Conservation (phyloP, 2,329 filamentous ascomycete species). For the Colletotrichum zoysiae region DNA sequence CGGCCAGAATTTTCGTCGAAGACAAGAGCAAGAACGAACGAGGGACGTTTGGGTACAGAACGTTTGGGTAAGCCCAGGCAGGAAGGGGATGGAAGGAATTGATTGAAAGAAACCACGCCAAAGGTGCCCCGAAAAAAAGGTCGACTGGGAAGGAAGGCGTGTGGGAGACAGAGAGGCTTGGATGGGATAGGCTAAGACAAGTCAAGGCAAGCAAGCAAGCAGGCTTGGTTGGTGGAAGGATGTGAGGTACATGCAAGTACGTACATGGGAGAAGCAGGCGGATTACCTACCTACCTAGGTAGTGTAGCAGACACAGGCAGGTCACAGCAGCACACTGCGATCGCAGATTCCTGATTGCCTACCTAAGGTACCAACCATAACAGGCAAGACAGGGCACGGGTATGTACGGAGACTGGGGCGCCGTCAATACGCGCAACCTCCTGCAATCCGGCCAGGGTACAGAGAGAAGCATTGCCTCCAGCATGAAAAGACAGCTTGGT, state of each 20-base stretch:
- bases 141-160: conserved; percentile 32
- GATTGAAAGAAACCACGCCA: conserved; percentile 36
- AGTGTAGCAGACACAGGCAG: background rate
- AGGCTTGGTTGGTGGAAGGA: conserved; percentile 27
- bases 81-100: conserved; percentile 35
- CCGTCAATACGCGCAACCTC: background rate
- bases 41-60: conserved; percentile 36
- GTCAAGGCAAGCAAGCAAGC: conserved; percentile 24
- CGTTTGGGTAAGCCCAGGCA: conserved; percentile 39
- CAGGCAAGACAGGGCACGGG: background rate
- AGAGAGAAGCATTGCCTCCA: background rate
- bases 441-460: background rate
- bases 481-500: background rate
- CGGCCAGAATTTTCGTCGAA: conserved; percentile 31
- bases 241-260: conserved; percentile 32
- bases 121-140: conserved; percentile 35
- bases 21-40: conserved; percentile 27
- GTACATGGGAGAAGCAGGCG: background rate
- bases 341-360: conserved; percentile 14
- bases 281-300: too few relatives aligned
- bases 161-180: conserved; percentile 27
- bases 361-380: background rate
- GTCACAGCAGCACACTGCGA: background rate
- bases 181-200: conserved; percentile 36
- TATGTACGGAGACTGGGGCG: background rate